Conservation (phyloP, 208 protist species). For the Wallacemonas sp. region DNA sequence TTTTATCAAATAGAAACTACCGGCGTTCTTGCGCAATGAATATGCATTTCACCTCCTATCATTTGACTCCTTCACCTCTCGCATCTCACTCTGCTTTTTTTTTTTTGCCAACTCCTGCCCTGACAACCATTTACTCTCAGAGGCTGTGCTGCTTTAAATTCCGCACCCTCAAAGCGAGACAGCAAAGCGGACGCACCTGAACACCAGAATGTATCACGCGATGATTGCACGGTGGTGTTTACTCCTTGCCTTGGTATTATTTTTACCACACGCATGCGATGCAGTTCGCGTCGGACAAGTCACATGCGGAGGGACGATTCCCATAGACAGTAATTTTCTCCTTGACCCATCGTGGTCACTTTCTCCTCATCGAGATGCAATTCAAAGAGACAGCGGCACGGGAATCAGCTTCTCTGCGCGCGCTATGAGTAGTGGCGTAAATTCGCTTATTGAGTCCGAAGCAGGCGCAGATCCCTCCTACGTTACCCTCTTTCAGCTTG, state of each 20-base stretch:
- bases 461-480: conserved; percentile 31
- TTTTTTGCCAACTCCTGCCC: no score
- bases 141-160: no score
- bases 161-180: background rate
- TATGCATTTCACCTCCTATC: no score
- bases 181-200: background rate
- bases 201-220: background rate
- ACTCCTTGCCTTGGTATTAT: conserved; percentile 8
- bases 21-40: no score
- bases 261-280: background rate
- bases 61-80: no score
- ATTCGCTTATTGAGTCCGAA: conserved; percentile 35
- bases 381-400: conserved; percentile 19
- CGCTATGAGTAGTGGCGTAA: background rate
- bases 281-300: conserved; percentile 28
- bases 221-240: conserved; percentile 17
- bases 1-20: no score
- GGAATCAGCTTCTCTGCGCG: conserved; percentile 15
- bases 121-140: no score
- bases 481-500: conserved; percentile 49
- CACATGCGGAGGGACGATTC: conserved; percentile 51
- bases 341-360: conserved; percentile 50
- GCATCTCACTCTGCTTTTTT: no score
- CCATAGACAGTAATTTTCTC: conserved; percentile 61
- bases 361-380: conserved; percentile 12